Percentiles rank a stretch among this genome's conserved stretches.
phyloP scores from a whole-genome alignment of 2,329 filamentous ascomycete species.

The Albifimbria verrucaria region DNA sequence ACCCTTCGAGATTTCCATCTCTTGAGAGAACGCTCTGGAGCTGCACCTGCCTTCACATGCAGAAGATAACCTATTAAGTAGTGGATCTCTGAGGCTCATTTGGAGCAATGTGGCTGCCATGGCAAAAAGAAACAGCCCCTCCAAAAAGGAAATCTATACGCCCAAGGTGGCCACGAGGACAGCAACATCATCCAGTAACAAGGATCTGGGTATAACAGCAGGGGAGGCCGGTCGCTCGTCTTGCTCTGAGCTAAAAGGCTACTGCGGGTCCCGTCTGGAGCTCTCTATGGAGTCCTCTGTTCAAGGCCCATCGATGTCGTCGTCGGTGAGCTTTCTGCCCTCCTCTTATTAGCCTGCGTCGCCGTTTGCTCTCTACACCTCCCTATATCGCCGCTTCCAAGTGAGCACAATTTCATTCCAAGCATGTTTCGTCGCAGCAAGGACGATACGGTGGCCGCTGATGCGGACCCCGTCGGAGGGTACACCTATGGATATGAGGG shows the following conservation, averaged over 20 bases:
- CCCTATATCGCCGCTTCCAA: too few species aligned
- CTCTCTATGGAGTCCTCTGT: background rate
- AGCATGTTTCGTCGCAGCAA: conserved; percentile 15
- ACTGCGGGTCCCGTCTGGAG: background rate
- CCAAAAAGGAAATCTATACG: background rate
- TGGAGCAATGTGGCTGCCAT: too few species aligned
- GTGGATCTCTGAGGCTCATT: too few species aligned
- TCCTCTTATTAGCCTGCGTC: background rate
- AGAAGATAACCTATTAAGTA: too few species aligned
- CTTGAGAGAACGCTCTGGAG: too few species aligned
- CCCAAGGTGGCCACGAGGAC: too few species aligned
- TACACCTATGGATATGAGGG: conserved; percentile 16
- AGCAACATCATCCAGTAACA: background rate
- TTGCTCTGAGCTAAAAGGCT: background rate
- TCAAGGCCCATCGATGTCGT: background rate
- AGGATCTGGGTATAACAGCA: background rate
- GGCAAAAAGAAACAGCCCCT: too few species aligned
- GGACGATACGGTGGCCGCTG: conserved; percentile 14
- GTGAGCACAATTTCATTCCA: too few species aligned
- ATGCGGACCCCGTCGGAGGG: conserved; percentile 12
- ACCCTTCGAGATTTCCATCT: too few species aligned
- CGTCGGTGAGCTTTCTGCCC: background rate
- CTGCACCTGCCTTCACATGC: too few species aligned
- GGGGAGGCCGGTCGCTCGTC: background rate
- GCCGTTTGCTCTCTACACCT: too few species aligned